Base-by-base conservation (phyloP, 495 filamentous ascomycete genomes). In the Aspergillus funiculosus region DNA sequence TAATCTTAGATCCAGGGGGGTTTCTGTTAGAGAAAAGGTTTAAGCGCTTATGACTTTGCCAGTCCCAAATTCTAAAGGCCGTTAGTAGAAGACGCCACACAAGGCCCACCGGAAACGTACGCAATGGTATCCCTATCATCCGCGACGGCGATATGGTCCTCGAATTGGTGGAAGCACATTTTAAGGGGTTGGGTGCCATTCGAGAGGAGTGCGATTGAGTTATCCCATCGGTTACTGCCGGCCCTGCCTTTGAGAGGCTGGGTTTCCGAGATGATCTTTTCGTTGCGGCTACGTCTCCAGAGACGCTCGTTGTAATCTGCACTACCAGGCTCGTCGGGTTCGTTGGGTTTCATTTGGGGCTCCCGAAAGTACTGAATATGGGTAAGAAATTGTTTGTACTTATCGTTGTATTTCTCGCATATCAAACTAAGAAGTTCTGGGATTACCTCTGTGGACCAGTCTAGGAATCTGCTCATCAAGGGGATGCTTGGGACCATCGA, bases 131-230 rank as follows among this genome's bases (percentile, higher is more conserved):
- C 91, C 17, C 83, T 78, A 57, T 95, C 88, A 62, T 97, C 92
- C 8, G 89, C 86, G n/a, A 95, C 86, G 3, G 89, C 87, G 18
- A 99, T 75, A 52, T 96, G 88, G 59, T 94, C 83, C 64, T 99
- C 92, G 55, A 94, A 99, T 58, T 99, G 92, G 69, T 99, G 92
- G 62, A 97, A 95, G 15, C 85, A 84, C 82, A 99, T 83, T 67
- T 87, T 91, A 50, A 80, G 76, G 0, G 94, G 94, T 57, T 95
- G 92, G 18, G 81, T 85, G 14, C 78, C 80, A 50, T 94, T 97
- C 48, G 88, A 86, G 58, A 96, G 85, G 43, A 90, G 80, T 15
- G 82, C 82, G 14, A 75, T 72, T 6, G 80, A 79, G 40, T 78
- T 79, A 58, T 88, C 86, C 92, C 92, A 99, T 52, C 77, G 81